A percentile compares a stretch with the other conserved stretches of the same genome.
phyloP scores from a whole-genome alignment of 441 rosid species.

The Erodium chrysanthum region DNA sequence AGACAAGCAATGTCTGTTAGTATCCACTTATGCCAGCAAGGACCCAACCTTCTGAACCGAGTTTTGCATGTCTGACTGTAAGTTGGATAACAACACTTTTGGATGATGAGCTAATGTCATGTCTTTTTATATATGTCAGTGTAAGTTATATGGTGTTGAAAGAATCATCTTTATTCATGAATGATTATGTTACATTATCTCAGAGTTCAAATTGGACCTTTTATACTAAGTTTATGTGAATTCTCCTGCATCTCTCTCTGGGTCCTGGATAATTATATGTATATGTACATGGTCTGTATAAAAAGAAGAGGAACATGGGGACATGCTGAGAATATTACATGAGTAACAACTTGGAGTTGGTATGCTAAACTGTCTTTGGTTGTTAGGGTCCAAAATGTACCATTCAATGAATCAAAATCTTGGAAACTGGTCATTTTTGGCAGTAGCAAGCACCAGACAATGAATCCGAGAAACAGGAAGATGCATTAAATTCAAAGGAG shows the following conservation, averaged over 20 bases:
- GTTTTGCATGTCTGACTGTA: background rate
- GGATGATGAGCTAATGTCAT: background rate
- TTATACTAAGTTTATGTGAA: too few relatives aligned
- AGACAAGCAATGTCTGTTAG: background rate
- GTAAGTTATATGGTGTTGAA: background rate
- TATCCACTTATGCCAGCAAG: background rate
- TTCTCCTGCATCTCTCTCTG: too few relatives aligned
- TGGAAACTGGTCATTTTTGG: background rate
- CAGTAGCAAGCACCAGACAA: background rate
- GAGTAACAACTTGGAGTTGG: too few relatives aligned
- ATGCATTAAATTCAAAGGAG: slow-evolving; percentile 1
- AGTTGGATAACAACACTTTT: background rate
- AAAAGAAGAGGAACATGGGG: too few relatives aligned
- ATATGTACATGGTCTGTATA: too few relatives aligned
- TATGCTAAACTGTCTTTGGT: background rate
- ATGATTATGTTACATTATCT: background rate
- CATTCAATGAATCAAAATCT: background rate
- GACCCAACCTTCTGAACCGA: background rate
- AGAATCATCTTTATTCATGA: background rate
- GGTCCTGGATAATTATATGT: too few relatives aligned
- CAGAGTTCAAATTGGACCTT: too few relatives aligned
- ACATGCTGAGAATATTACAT: too few relatives aligned
- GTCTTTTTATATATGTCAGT: background rate
- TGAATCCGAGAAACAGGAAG: background rate
- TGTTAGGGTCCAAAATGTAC: background rate